Evolutionary conservation across 257 asterid genomes (phyloP), one percentile per base, ranked within the genome.

Genomic region (Scutellaria baicalensis): DNA sequence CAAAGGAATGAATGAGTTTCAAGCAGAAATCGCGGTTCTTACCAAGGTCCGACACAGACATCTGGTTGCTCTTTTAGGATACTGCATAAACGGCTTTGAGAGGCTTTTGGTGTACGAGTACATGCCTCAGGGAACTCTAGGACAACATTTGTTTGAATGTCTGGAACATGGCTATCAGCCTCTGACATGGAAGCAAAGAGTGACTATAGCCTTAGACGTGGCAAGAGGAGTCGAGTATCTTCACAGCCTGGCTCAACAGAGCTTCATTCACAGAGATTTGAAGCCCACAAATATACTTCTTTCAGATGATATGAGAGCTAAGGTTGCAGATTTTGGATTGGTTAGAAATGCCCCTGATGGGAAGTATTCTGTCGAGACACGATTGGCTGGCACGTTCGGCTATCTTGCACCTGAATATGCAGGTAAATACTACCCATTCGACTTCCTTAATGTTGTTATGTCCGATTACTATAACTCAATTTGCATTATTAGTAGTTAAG

Each of bases 341-440:
- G 97, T 93, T 3, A 87, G 82, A 68, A 89, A 93, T 57, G 99
- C 99, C 2, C 97, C 99, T 2, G 93, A 89, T 45, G 99, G 97
- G 55, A 87, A 91, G 75, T 91, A 93, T 38, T 93, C 97, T 10
- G 90, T 93, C 3, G 99, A 93, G 86, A 93, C 97, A 2, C 79
- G 95, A 20, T 80, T 93, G 86, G 97, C 98, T 33, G 97, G 99
- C 40, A 93, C 97, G 0, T 93, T 93, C 27, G 96, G 98, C 20
- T 93, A 93, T 79, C 98, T 93, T 77, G 98, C 98, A 23, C 98
- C 98, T 8, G 98, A 93, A 70, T 93, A 93, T 71, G 99, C 97
- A 8, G 97, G 97, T 91, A 76, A 63, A 80, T 38, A 40, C 60
- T 50, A 14, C 10, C 39, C 69, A 27, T 2, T 27, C 33, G 2